These are phyloP conservation scores for Trametopsis cervina DNA, from an alignment of 768 basidiomycete species.

Conservation along the genomic window DNA sequence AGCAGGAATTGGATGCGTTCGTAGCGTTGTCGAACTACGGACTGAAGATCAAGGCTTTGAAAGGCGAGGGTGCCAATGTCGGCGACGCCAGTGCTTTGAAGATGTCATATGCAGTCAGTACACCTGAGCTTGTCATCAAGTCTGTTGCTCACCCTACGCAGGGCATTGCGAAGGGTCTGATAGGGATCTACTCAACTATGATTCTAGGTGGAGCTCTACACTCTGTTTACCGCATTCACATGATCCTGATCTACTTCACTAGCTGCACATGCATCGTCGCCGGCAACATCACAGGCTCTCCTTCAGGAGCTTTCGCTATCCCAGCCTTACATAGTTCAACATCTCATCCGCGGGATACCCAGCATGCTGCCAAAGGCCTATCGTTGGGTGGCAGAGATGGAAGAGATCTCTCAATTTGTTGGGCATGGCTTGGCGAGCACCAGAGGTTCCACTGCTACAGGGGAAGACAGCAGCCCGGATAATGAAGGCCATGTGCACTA, in stretches of 20 bases:
- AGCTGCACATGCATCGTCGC: conserved; percentile 53
- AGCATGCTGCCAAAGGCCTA: conserved; percentile 57
- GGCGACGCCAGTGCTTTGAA: conserved; percentile 58
- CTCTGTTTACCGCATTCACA: not conserved
- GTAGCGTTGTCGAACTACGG: conserved; percentile 35
- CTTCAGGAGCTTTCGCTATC: conserved; percentile 40
- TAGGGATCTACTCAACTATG: conserved; percentile 47
- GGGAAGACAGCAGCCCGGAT: conserved; percentile 23
- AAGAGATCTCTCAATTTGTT: conserved; percentile 54
- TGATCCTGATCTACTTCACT: not conserved
- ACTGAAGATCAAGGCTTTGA: conserved; percentile 37
- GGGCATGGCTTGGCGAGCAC: conserved; percentile 10
- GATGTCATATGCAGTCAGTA: conserved; percentile 54
- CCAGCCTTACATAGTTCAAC: conserved; percentile 37
- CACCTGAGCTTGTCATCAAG: not conserved
- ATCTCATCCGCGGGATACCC: conserved; percentile 33
- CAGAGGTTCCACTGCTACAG: not conserved
- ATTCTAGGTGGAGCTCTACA: conserved; percentile 35
- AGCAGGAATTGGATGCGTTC: conserved; percentile 32
- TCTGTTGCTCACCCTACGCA: conserved; percentile 17
- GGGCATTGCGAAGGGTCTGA: conserved; percentile 53
- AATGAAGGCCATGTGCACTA: conserved; percentile 38
- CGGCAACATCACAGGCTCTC: conserved; percentile 53
- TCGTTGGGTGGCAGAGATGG: conserved; percentile 57
- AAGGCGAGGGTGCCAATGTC: conserved; percentile 39